Percentiles rank a stretch among this genome's conserved stretches.
phyloP scores from a whole-genome alignment of 2,329 filamentous ascomycete species.

The Cladorrhinum sp. region DNA sequence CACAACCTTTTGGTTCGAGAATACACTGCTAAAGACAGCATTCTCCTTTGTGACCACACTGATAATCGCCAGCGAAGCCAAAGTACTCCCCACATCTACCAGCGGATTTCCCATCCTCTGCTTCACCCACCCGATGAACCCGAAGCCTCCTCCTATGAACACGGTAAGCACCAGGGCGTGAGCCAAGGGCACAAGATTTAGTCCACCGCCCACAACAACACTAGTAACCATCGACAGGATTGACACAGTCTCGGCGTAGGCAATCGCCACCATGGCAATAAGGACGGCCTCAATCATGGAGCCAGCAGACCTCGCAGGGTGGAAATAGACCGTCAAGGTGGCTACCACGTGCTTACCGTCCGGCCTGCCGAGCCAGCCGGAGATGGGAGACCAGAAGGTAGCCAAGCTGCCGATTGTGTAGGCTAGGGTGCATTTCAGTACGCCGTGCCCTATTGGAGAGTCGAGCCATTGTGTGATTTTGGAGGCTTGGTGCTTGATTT shows the following conservation, averaged over 20 bases:
- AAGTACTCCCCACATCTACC: slow-evolving; percentile 79
- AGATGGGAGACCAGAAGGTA: slow-evolving; percentile 74
- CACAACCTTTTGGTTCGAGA: slow-evolving; percentile 76
- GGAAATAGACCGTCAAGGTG: slow-evolving; percentile 92
- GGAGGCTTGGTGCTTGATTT: slow-evolving; percentile 37
- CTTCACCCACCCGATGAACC: slow-evolving; percentile 85
- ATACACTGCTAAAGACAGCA: slow-evolving; percentile 75
- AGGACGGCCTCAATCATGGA: slow-evolving; percentile 86
- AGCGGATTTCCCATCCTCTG: slow-evolving; percentile 73
- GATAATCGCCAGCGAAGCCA: slow-evolving; percentile 85
- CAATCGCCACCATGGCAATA: slow-evolving; percentile 72
- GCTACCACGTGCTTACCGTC: slow-evolving; percentile 94
- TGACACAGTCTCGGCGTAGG: slow-evolving; percentile 73
- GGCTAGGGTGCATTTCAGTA: slow-evolving; percentile 87
- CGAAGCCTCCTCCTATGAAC: slow-evolving; percentile 82
- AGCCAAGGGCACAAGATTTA: slow-evolving; percentile 66
- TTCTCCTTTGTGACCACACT: slow-evolving; percentile 90
- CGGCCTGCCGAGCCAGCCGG: slow-evolving; percentile 71
- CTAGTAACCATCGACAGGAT: slow-evolving; percentile 87
- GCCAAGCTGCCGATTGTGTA: slow-evolving; percentile 84
- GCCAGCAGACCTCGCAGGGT: slow-evolving; percentile 79
- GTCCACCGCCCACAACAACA: slow-evolving; percentile 67
- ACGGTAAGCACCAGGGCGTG: slow-evolving; percentile 77
- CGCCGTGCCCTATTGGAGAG: slow-evolving; percentile 72
- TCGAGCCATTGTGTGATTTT: slow-evolving; percentile 57